Conservation (phyloP, 352 stramenopile genomes). For the Phytophthora hibernalis region DNA sequence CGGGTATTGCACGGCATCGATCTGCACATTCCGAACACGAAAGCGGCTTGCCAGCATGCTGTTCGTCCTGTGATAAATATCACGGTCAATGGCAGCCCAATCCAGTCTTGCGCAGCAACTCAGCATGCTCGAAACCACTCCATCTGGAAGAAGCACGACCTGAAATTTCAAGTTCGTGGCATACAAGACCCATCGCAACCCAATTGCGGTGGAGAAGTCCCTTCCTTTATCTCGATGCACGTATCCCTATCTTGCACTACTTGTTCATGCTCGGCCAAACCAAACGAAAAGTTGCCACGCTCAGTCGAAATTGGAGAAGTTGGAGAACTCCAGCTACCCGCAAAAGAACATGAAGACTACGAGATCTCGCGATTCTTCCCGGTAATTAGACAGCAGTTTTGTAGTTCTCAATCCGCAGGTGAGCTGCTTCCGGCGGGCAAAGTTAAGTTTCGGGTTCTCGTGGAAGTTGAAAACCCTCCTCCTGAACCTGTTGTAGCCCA, state of each 20-base stretch:
- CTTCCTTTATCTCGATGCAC: constrained; percentile 19
- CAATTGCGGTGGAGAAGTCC: not conserved
- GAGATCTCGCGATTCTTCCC: constrained; percentile 43
- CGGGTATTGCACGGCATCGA: constrained; percentile 31
- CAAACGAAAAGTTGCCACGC: not conserved
- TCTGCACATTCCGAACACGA: constrained; percentile 16
- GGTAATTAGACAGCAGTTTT: constrained; percentile 24
- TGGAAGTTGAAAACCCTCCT: constrained; percentile 30
- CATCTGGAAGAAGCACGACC: constrained; percentile 37
- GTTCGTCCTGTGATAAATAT: constrained; percentile 13
- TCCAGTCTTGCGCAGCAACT: constrained; percentile 24
- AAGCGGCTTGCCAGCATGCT: constrained; percentile 17
- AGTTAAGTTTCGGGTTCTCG: constrained; percentile 45
- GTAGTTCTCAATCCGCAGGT: constrained; percentile 3
- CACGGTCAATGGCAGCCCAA: constrained; percentile 13
- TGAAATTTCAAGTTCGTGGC: constrained; percentile 25
- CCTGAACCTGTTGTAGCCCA: constrained; percentile 7
- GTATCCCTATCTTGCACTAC: constrained; percentile 14
- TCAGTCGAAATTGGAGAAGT: constrained; percentile 34
- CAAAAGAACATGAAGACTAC: constrained; percentile 28
- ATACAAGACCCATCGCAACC: not conserved
- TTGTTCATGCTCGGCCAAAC: constrained; percentile 12
- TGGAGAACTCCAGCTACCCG: constrained; percentile 30
- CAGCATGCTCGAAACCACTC: constrained; percentile 46
- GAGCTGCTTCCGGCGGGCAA: constrained; percentile 32